These are phyloP conservation scores for Xylaria venustula DNA, from an alignment of 495 filamentous ascomycete genomes.

Conservation along the genomic window DNA sequence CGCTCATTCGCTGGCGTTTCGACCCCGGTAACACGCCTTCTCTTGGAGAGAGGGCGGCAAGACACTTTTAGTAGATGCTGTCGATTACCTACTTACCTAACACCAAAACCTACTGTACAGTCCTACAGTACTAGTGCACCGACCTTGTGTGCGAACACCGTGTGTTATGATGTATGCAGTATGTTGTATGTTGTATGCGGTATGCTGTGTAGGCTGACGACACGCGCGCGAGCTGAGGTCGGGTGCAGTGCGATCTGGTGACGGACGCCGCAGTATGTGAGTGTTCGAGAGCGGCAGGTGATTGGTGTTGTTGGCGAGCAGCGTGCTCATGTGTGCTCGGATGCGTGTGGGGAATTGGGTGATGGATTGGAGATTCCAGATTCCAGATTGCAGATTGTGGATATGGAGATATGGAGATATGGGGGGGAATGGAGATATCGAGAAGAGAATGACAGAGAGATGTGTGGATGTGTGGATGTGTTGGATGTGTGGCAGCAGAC, in stretches of 20 bases:
- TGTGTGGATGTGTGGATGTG: neutral
- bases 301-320: conserved; percentile 13
- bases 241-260: conserved; percentile 6
- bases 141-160: too few relatives aligned
- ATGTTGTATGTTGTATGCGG: neutral
- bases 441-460: neutral
- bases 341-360: conserved; percentile 12
- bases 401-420: neutral
- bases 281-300: conserved; percentile 4
- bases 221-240: neutral
- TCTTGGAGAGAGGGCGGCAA: too few relatives aligned
- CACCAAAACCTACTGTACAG: too few relatives aligned
- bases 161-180: too few relatives aligned
- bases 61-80: too few relatives aligned
- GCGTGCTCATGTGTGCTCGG: conserved; percentile 4
- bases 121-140: too few relatives aligned
- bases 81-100: too few relatives aligned
- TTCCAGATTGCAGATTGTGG: too few relatives aligned
- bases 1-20: conserved; percentile 4
- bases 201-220: neutral
- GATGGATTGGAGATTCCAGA: too few relatives aligned
- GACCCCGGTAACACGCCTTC: too few relatives aligned
- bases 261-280: conserved; percentile 1
- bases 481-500: neutral
- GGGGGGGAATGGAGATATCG: too few relatives aligned